Percentiles rank a stretch among this genome's conserved stretches.
Evolutionary conservation across 2,329 filamentous ascomycete genomes (phyloP).

Genomic region (Phialophora tarda): DNA sequence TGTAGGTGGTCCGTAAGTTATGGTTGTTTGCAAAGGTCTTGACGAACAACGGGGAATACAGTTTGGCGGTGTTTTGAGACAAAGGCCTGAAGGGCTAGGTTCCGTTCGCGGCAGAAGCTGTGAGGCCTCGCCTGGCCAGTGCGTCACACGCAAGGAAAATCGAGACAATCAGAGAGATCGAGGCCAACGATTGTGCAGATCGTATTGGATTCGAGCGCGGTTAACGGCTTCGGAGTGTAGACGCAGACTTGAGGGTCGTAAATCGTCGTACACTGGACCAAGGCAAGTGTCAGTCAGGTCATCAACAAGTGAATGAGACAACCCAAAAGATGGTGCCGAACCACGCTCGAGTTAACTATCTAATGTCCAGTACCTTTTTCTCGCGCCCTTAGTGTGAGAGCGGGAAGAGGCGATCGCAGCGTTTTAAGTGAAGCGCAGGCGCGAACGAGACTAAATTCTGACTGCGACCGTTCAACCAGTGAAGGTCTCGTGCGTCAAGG

Average conservation of each 20-base stretch:
- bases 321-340: constrained; percentile 35
- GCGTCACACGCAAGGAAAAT: constrained; percentile 11
- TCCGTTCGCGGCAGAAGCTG: constrained; percentile 20
- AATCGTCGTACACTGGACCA: constrained; percentile 36
- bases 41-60: constrained; percentile 75
- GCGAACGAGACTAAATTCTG: constrained; percentile 41
- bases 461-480: constrained; percentile 58
- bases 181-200: constrained; percentile 5
- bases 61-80: constrained; percentile 59
- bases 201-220: constrained; percentile 21
- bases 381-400: constrained; percentile 24
- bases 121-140: constrained; percentile 13
- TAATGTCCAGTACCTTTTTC: constrained; percentile 30
- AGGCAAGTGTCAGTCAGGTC: constrained; percentile 38
- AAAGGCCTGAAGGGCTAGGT: constrained; percentile 23
- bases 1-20: constrained; percentile 52
- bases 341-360: constrained; percentile 28
- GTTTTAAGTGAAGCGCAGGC: constrained; percentile 30
- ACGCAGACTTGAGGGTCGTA: constrained; percentile 32
- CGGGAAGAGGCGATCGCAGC: constrained; percentile 32
- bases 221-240: constrained; percentile 29
- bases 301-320: constrained; percentile 40
- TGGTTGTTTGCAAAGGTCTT: constrained; percentile 59
- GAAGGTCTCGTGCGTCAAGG: constrained; percentile 61
- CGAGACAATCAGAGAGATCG: constrained; percentile 1